Evolutionary conservation across 176 grass and related monocot species (phyloP).

Genomic region (Juncus effusus): DNA sequence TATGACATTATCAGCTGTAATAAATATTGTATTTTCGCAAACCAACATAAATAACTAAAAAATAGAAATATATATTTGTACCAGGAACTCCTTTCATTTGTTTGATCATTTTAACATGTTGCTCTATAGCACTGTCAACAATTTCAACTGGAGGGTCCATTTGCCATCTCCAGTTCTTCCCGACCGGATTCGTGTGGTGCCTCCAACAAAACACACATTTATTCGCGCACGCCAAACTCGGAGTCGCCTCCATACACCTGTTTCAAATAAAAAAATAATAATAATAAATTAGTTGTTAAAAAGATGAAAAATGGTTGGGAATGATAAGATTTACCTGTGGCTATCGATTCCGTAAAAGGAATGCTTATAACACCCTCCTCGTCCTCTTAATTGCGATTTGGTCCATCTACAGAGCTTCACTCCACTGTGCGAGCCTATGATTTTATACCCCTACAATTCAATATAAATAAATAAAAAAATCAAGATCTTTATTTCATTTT

Average conservation of each 20-base stretch:
- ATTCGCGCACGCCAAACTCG: constrained; percentile 99
- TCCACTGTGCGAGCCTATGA: constrained; percentile 94
- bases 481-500: not conserved
- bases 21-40: not conserved
- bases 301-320: constrained; percentile 9
- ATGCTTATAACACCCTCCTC: constrained; percentile 96
- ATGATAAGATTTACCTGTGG: constrained; percentile 62
- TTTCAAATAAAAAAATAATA: not conserved
- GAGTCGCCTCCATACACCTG: constrained; percentile 97
- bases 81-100: constrained; percentile 99
- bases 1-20: constrained; percentile 7
- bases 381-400: constrained; percentile 87
- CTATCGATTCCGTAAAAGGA: constrained; percentile 99
- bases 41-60: too few relatives aligned
- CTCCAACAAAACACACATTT: constrained; percentile 99
- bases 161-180: constrained; percentile 95
- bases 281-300: constrained; percentile 9
- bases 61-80: constrained; percentile 22
- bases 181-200: constrained; percentile 98
- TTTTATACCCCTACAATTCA: constrained; percentile 83
- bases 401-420: constrained; percentile 99
- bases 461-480: constrained; percentile 25
- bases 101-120: constrained; percentile 96
- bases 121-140: constrained; percentile 70
- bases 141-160: constrained; percentile 93